A percentile compares a stretch with the other conserved stretches of the same genome.
Evolutionary conservation across 163 green algal genomes (phyloP).

Genomic region (Chlamydomonas reinhardtii): DNA sequence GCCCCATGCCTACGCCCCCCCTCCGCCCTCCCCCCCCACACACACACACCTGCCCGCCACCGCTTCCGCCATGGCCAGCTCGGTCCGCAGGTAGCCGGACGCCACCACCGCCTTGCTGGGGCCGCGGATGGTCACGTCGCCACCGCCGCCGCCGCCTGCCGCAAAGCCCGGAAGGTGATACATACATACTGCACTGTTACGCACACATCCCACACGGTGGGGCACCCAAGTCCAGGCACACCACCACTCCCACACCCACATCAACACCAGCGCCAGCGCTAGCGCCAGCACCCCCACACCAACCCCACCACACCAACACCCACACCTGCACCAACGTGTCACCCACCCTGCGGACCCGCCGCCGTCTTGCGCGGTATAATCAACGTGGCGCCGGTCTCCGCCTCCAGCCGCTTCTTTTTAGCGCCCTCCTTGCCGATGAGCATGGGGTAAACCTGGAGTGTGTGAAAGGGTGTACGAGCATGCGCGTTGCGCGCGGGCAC

Average conservation of each 20-base stretch:
- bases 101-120: slow-evolving; percentile 39
- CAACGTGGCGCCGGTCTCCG: slow-evolving; percentile 52
- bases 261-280: no score
- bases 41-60: slow-evolving; percentile 35
- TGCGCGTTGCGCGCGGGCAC: not conserved
- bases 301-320: no score
- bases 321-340: not conserved
- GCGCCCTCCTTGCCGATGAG: slow-evolving; percentile 60
- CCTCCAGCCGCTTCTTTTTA: slow-evolving; percentile 57
- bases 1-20: not conserved
- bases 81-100: slow-evolving; percentile 33
- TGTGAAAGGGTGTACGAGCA: not conserved
- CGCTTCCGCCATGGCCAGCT: slow-evolving; percentile 51
- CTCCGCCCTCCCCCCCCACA: not conserved
- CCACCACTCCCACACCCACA: no score
- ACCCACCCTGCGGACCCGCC: not conserved
- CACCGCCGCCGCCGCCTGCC: not conserved
- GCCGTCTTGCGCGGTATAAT: slow-evolving; percentile 43
- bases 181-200: no score
- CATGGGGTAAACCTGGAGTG: slow-evolving; percentile 49
- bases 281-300: no score
- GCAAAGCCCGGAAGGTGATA: no score
- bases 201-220: no score
- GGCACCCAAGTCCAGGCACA: no score
- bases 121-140: slow-evolving; percentile 46